Evolutionary conservation across 202 grass and related monocot genomes (phyloP).

Genomic region (Bolboschoenoplectus hybrid): DNA sequence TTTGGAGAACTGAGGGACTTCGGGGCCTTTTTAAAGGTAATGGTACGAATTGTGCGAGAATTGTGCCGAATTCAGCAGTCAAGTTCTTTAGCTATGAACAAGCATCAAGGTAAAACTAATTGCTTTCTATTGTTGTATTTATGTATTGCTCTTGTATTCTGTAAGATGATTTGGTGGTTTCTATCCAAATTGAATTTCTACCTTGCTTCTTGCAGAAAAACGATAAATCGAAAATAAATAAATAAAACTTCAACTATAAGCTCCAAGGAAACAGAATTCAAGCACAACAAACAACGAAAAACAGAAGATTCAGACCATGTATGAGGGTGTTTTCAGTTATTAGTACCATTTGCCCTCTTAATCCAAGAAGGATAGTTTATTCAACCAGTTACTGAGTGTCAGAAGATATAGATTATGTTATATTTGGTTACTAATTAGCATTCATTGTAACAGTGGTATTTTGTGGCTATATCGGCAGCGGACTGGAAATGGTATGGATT

Average conservation of each 20-base stretch:
- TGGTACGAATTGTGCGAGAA: conserved; percentile 95
- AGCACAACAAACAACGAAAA: not conserved
- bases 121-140: conserved; percentile 22
- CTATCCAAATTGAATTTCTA: not conserved
- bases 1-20: conserved; percentile 88
- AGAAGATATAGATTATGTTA: not conserved
- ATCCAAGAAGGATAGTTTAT: not conserved
- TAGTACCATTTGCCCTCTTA: not conserved
- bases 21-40: conserved; percentile 98
- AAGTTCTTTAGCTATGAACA: conserved; percentile 99
- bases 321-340: not conserved
- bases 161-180: not conserved
- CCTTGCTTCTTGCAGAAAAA: not conserved
- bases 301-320: not conserved
- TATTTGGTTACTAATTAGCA: conserved; percentile 35
- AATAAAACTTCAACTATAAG: not conserved
- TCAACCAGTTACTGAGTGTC: not conserved
- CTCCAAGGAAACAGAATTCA: not conserved
- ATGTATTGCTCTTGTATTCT: not conserved
- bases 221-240: not conserved
- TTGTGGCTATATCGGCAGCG: conserved; percentile 74
- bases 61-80: conserved; percentile 94
- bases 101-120: conserved; percentile 65
- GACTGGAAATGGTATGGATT: conserved; percentile 73
- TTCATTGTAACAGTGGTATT: conserved; percentile 70